These are phyloP conservation scores for Rhizopus microsporus DNA, from an alignment of 371 early-diverging fungal species.

Conservation along the genomic window DNA sequence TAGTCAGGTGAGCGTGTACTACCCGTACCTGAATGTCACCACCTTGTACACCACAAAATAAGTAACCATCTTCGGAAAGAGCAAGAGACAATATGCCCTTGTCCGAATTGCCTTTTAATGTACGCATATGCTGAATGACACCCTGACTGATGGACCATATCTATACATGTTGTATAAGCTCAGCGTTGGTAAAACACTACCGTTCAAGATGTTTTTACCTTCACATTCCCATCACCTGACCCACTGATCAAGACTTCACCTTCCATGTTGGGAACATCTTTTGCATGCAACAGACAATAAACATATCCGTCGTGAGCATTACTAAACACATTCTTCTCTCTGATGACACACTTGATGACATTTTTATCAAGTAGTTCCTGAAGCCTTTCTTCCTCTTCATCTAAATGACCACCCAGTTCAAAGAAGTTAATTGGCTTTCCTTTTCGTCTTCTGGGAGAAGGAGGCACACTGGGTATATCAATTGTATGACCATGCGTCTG, in stretches of 20 bases:
- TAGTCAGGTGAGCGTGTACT: background rate
- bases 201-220: slow-evolving; percentile 32
- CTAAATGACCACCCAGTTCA: slow-evolving; percentile 14
- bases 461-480: slow-evolving; percentile 37
- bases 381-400: slow-evolving; percentile 18
- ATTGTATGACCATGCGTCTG: slow-evolving; percentile 44
- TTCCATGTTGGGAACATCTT: slow-evolving; percentile 53
- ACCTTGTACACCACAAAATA: slow-evolving; percentile 82
- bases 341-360: slow-evolving; percentile 57
- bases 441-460: slow-evolving; percentile 36
- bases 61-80: slow-evolving; percentile 65
- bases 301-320: slow-evolving; percentile 81
- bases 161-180: slow-evolving; percentile 27
- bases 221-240: slow-evolving; percentile 75
- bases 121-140: slow-evolving; percentile 41
- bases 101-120: slow-evolving; percentile 57
- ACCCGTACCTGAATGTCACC: slow-evolving; percentile 64
- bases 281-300: slow-evolving; percentile 63
- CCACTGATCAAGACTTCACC: slow-evolving; percentile 68
- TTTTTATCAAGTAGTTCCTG: slow-evolving; percentile 34
- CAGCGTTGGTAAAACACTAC: background rate
- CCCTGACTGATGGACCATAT: slow-evolving; percentile 58
- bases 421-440: slow-evolving; percentile 33
- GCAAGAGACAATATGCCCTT: slow-evolving; percentile 65
- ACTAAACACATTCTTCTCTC: slow-evolving; percentile 52